phyloP scores from a whole-genome alignment of 139 green algal genomes.

The Coelastrella sp. region DNA sequence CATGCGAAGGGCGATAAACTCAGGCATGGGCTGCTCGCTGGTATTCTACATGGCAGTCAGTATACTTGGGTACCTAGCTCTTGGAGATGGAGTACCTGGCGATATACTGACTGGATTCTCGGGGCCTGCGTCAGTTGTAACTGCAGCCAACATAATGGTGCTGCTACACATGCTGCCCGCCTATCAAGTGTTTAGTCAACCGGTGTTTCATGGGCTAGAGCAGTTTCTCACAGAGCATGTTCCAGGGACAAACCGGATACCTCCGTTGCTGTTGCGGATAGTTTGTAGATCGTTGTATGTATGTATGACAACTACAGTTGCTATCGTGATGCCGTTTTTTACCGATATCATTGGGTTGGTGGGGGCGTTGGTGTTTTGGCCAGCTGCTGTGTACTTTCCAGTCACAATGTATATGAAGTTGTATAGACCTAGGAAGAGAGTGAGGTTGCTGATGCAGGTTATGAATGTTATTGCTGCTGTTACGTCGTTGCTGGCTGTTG shows the following conservation, averaged over 20 bases:
- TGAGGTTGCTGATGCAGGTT: slow-evolving; percentile 3
- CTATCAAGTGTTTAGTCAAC: slow-evolving; percentile 67
- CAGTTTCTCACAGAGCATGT: slow-evolving; percentile 39
- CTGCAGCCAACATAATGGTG: slow-evolving; percentile 73
- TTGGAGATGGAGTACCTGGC: slow-evolving; percentile 61
- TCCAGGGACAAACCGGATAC: slow-evolving; percentile 17
- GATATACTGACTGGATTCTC: slow-evolving; percentile 75
- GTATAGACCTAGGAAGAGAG: not conserved
- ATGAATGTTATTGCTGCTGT: slow-evolving; percentile 42
- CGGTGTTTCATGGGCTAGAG: slow-evolving; percentile 66
- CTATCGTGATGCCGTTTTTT: slow-evolving; percentile 76
- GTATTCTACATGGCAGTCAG: slow-evolving; percentile 72
- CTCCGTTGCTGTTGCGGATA: slow-evolving; percentile 18
- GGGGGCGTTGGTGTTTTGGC: slow-evolving; percentile 51
- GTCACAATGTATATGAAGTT: slow-evolving; percentile 36
- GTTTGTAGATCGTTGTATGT: slow-evolving; percentile 56
- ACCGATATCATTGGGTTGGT: slow-evolving; percentile 59
- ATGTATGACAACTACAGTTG: slow-evolving; percentile 55
- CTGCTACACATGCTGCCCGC: slow-evolving; percentile 74
- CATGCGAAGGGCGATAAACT: slow-evolving; percentile 69
- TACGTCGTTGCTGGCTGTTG: slow-evolving; percentile 18
- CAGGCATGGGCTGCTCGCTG: slow-evolving; percentile 63
- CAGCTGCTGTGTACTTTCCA: slow-evolving; percentile 44
- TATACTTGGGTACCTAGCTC: slow-evolving; percentile 69
- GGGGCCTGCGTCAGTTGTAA: slow-evolving; percentile 53